Base-by-base conservation (phyloP, 1,284 basidiomycete species). In the Leccinum fallax region DNA sequence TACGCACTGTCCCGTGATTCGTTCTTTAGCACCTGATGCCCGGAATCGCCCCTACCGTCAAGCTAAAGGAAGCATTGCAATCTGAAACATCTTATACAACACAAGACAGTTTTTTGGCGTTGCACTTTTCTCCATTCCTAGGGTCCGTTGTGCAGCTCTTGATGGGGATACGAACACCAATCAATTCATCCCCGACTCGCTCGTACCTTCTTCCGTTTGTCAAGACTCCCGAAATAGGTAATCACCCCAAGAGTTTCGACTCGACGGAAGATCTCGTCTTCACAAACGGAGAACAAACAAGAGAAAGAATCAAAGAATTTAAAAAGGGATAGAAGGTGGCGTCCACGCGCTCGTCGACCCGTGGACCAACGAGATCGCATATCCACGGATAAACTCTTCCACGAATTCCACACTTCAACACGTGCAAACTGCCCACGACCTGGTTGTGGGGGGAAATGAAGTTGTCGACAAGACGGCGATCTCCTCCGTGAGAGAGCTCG, bases 311-410 rank as follows among this genome's bases (percentile, higher is more conserved):
- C 0, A n/a, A 30, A 16, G 1, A 52, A 52, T 26, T 2, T n/a
- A 30, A 52, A 30, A 30, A 30, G 9, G 28, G 16, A 11, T 10
- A 15, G 28, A 52, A 30, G 28, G 51, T 49, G 48, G 13, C 7
- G 30, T 5, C 34, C 38, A 43, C 4, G 32, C 43, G 6, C 46
- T 30, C 24, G 1, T 30, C 10, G 60, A 53, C 55, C 58, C 34
- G 1, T 51, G 8, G 60, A 55, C 58, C 59, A 56, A 53, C 51
- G 36, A 3, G 38, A 43, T 36, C 26, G 21, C 26, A 52, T 10
- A 54, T 53, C 63, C 53, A 54, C 40, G 61, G 52, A n/a, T 48
- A 48, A 26, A 55, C 38, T n/a, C 26, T 30, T 52, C 60, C 34
- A 55, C 53, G 24, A 60, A 54, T 49, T 11, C 48, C 49, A 36